Evolutionary conservation across 1,284 basidiomycete genomes (phyloP).

Genomic region (Porodaedalea pini): DNA sequence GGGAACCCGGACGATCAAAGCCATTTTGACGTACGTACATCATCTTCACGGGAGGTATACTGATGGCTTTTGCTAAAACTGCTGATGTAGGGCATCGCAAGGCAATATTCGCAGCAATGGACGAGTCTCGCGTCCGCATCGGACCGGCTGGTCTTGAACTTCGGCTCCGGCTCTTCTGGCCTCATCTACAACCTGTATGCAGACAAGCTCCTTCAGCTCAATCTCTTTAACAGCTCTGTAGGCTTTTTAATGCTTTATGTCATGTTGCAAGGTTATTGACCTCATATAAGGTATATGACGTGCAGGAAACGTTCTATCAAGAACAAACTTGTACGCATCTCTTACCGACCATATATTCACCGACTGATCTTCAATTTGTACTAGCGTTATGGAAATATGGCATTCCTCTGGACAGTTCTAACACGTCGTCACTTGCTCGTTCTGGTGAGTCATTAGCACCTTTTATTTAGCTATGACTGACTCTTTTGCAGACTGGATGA

Average conservation of each 20-base stretch:
- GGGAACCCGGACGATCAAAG: background rate
- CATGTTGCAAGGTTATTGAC: background rate
- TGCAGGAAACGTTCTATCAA: constrained; percentile 7
- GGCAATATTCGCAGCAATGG: constrained; percentile 9
- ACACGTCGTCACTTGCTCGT: constrained; percentile 22
- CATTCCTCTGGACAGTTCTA: constrained; percentile 27
- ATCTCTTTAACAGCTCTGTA: constrained; percentile 28
- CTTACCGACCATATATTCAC: background rate
- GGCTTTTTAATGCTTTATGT: background rate
- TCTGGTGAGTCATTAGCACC: constrained; percentile 25
- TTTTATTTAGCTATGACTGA: constrained; percentile 14
- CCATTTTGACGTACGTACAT: constrained; percentile 7
- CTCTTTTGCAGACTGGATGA: constrained; percentile 35
- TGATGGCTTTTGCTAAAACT: background rate
- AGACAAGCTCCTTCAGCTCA: constrained; percentile 20
- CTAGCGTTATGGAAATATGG: constrained; percentile 18
- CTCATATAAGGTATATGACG: constrained; percentile 4
- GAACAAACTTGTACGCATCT: background rate
- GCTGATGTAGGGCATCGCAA: background rate
- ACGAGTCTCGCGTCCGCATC: background rate
- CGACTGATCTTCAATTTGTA: background rate
- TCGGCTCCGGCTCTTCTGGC: background rate
- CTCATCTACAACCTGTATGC: constrained; percentile 17
- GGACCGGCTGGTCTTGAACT: background rate
- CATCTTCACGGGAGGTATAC: background rate